Base-by-base conservation (phyloP, 106 monocot genomes). In the Ottelia alismoides region DNA sequence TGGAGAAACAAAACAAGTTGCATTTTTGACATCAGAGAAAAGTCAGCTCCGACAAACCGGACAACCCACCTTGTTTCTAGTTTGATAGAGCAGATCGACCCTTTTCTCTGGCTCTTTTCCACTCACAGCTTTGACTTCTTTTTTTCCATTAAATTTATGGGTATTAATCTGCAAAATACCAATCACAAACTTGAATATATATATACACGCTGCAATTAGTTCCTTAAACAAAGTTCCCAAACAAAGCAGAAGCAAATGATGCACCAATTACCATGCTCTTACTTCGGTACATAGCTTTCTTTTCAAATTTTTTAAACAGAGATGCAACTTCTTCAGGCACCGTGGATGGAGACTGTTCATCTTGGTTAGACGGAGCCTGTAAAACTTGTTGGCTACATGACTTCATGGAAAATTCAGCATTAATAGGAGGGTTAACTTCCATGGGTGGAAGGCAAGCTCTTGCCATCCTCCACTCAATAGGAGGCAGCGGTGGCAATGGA, bases 401-500 rank as follows among this genome's bases (percentile, higher is more conserved):
- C 51, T 28, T 51, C 52, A 21, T n/a, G n/a, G n/a, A n/a, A 43
- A 43, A 14, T 56, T 74, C 65, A 35, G 22, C 20, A 45, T n/a
- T 22, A 44, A 20, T 23, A 55, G 60, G 27, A 28, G 44, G 48
- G 18, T n/a, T n/a, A 27, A 58, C 62, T 44, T 67, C 61, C 43
- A 51, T 43, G 57, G 52, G 46, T 16, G 49, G 30, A 60, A 46
- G 35, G 30, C 52, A 27, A 22, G 56, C 11, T 58, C 70, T 89
- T 23, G n/a, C 23, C 30, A 60, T 61, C 47, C 79, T 85, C 96
- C 89, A 96, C 31, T 79, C 80, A 45, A 75, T 50, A 60, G 96
- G 89, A 59, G 96, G 96, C 44, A 90, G 81, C 49, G 96, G 89
- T n/a, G 89, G 96, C 32, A 76, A 76, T 20, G 74, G 79, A 22